Evolutionary conservation across 805 yeast genomes (phyloP), one percentile per base, ranked within the genome.

Genomic region (Cyberlindnera xishuangbannaensis): DNA sequence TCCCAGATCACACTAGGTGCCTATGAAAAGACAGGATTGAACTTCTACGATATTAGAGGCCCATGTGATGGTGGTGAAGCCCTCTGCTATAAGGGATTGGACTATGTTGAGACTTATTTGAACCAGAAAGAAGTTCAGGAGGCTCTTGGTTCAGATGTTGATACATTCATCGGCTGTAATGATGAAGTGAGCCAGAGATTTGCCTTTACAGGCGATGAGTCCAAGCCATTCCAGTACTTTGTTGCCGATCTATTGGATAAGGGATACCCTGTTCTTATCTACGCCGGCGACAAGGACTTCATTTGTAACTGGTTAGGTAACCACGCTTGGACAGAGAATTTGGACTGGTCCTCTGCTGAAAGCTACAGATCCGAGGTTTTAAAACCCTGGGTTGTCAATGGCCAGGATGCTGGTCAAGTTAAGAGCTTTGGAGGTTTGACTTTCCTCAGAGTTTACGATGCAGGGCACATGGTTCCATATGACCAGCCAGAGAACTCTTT

Each of bases 261-360:
- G 37, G 80, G 73, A 17, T 53, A 85, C 29, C 95, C 95, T 14
- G 88, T 86, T 5, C 70, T 87, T 51, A 73, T 85, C 41, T 87
- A 86, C 49, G 95, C 95, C n/a, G 96, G 96, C 53, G 95, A 86
- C 58, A 83, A 86, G 60, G 96, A 86, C 59, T 86, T 72, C 59
- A 85, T 86, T 53, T 86, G 95, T 62, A 86, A 86, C 65, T 86
- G 95, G 92, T 67, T 86, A 44, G 96, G 95, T 45, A 83, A 85
- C 62, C 75, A 73, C 46, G 92, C 83, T 11, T 85, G 95, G 92
- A 63, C 87, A 12, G 70, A 81, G 53, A 67, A 59, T 42, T 64
- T 84, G 42, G 72, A 67, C 41, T 84, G 92, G 90, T 58, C 70
- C 23, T 73, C 78, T 25, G 61, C 66, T 20, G 65, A 62, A 4